These are phyloP conservation scores for Corynascus novoguineensis DNA, from an alignment of 495 filamentous ascomycete genomes.

Conservation along the genomic window DNA sequence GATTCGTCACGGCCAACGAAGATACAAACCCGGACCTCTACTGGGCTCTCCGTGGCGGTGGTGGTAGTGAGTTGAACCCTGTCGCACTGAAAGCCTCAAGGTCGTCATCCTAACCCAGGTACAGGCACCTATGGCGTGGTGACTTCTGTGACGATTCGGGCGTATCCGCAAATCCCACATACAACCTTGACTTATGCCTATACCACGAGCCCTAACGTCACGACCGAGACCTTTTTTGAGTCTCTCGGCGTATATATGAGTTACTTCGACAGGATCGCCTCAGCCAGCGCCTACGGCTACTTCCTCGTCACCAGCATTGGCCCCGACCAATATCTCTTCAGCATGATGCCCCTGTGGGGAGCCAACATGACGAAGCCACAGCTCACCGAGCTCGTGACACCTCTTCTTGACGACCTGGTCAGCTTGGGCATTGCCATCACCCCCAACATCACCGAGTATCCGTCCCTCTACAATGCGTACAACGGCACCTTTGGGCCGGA, in stretches of 20 bases:
- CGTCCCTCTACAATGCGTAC: slow-evolving; percentile 46
- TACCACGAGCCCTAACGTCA: slow-evolving; percentile 26
- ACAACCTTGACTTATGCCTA: slow-evolving; percentile 33
- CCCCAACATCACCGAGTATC: slow-evolving; percentile 46
- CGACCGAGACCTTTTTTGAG: slow-evolving; percentile 46
- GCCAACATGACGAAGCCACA: slow-evolving; percentile 45
- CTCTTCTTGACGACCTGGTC: slow-evolving; percentile 40
- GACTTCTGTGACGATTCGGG: slow-evolving; percentile 45
- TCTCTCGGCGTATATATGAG: slow-evolving; percentile 43
- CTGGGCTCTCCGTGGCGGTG: slow-evolving; percentile 60
- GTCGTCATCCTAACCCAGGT: neutral
- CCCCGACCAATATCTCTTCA: slow-evolving; percentile 34
- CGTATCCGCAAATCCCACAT: slow-evolving; percentile 37
- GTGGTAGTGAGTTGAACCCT: slow-evolving; percentile 30
- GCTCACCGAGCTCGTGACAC: slow-evolving; percentile 40
- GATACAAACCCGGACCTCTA: slow-evolving; percentile 53
- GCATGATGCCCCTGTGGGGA: slow-evolving; percentile 46
- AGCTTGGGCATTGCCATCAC: slow-evolving; percentile 34
- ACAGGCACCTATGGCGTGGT: slow-evolving; percentile 55
- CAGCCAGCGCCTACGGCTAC: slow-evolving; percentile 52
- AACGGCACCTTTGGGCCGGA: slow-evolving; percentile 44
- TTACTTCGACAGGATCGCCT: slow-evolving; percentile 44
- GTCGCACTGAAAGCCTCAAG: neutral
- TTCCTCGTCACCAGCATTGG: slow-evolving; percentile 31
- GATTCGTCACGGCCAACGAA: slow-evolving; percentile 49